Conservation (phyloP, 1,139 yeast genomes). For the Candida sanyaensis region DNA sequence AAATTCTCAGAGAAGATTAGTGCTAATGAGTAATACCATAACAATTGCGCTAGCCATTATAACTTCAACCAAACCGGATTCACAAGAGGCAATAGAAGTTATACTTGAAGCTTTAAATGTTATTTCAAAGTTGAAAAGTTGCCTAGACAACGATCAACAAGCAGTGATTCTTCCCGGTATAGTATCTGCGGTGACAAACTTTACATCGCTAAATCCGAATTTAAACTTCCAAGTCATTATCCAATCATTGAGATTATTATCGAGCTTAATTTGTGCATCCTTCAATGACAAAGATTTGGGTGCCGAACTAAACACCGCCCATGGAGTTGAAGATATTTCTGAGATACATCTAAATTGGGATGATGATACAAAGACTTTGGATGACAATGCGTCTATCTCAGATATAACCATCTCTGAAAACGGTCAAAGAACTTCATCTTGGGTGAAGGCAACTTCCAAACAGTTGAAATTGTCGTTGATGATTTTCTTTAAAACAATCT, state of each 20-base stretch:
- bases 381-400: constrained; percentile 4
- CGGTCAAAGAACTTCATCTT: constrained; percentile 47
- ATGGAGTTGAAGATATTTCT: constrained; percentile 12
- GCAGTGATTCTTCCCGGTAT: constrained; percentile 45
- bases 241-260: constrained; percentile 23
- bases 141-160: constrained; percentile 30
- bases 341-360: constrained; percentile 23
- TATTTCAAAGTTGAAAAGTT: constrained; percentile 8
- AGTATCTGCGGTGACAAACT: constrained; percentile 34
- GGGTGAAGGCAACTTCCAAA: constrained; percentile 66
- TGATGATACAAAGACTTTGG: constrained; percentile 12
- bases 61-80: constrained; percentile 11
- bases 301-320: constrained; percentile 13
- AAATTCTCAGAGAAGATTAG: constrained; percentile 19
- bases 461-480: constrained; percentile 56
- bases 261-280: constrained; percentile 24
- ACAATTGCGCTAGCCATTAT: constrained; percentile 24
- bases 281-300: constrained; percentile 29
- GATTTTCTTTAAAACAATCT: constrained; percentile 28
- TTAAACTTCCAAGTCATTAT: constrained; percentile 27
- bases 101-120: constrained; percentile 6
- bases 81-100: constrained; percentile 11
- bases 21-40: constrained; percentile 29
- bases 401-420: constrained; percentile 11
- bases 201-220: constrained; percentile 22